phyloP scores from a whole-genome alignment of 345 rosid species.

The Dipteronia dyeriana region DNA sequence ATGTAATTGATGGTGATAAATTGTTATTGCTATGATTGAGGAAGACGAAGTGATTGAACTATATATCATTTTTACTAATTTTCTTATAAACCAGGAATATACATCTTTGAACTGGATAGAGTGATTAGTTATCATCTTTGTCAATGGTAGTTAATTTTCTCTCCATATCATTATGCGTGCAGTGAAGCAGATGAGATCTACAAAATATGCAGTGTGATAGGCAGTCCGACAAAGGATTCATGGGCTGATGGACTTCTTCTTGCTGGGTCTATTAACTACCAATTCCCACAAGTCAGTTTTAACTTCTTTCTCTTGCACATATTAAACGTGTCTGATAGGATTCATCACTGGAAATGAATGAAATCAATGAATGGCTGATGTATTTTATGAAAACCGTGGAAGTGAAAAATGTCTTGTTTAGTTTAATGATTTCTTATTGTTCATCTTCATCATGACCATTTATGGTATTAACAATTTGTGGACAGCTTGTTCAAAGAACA shows the following conservation, averaged over 20 bases:
- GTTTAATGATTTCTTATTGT: not conserved
- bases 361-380: not conserved
- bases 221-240: slow-evolving; percentile 71
- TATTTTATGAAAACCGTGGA: slow-evolving; percentile 6
- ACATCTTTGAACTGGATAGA: not conserved
- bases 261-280: slow-evolving; percentile 76
- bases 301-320: not conserved
- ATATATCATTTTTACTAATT: not conserved
- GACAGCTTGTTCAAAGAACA: no score
- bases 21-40: not conserved
- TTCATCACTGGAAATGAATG: not conserved
- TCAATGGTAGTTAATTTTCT: not conserved
- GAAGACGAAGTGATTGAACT: not conserved
- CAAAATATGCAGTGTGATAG: slow-evolving; percentile 88
- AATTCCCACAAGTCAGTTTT: slow-evolving; percentile 66
- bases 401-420: not conserved
- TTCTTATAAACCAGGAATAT: not conserved
- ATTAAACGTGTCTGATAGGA: not conserved
- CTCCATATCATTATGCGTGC: slow-evolving; percentile 27
- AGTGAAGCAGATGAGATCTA: slow-evolving; percentile 97
- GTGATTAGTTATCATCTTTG: not conserved
- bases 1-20: slow-evolving; percentile 1
- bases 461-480: no score
- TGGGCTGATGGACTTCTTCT: slow-evolving; percentile 92
- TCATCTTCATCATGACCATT: not conserved